A percentile compares a stretch with the other conserved stretches of the same genome.
These are phyloP conservation scores for Colletotrichum incanum DNA, from an alignment of 2,329 filamentous ascomycete genomes.

Conservation along the genomic window DNA sequence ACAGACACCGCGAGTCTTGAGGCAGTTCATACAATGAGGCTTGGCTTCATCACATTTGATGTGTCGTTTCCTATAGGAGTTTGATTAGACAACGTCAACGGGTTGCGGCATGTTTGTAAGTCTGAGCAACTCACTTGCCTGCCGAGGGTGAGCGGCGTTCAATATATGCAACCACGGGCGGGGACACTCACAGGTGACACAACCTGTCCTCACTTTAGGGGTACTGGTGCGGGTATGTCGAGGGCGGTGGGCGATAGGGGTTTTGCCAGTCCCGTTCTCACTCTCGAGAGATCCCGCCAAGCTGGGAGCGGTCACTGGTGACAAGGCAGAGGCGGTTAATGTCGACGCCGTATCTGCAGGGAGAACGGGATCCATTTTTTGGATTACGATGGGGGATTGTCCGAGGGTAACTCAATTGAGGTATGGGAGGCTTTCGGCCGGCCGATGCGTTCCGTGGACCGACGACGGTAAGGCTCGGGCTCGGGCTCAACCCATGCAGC, in stretches of 20 bases:
- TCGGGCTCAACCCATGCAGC: constrained; percentile 17
- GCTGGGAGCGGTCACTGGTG: constrained; percentile 16
- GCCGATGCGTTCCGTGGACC: constrained; percentile 16
- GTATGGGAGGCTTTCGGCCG: constrained; percentile 24
- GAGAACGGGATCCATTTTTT: constrained; percentile 28
- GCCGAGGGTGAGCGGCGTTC: constrained; percentile 15
- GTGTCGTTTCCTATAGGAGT: constrained; percentile 49
- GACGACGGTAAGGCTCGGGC: neutral
- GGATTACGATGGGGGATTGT: constrained; percentile 18
- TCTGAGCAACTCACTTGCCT: constrained; percentile 38
- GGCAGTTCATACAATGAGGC: constrained; percentile 59
- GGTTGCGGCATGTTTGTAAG: neutral
- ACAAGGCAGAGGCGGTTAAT: constrained; percentile 1
- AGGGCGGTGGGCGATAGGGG: constrained; percentile 22
- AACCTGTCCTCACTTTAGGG: constrained; percentile 44
- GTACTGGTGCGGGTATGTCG: constrained; percentile 43
- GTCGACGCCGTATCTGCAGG: constrained; percentile 36
- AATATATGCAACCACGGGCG: neutral
- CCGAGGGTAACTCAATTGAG: constrained; percentile 31
- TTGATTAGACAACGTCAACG: constrained; percentile 8
- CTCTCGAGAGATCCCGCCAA: constrained; percentile 26
- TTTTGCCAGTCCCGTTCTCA: neutral
- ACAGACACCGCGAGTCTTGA: constrained; percentile 42
- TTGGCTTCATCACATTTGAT: constrained; percentile 61
- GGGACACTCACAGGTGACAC: constrained; percentile 42